Base-by-base conservation (phyloP, 768 basidiomycete genomes). In the Crucibulum laeve region DNA sequence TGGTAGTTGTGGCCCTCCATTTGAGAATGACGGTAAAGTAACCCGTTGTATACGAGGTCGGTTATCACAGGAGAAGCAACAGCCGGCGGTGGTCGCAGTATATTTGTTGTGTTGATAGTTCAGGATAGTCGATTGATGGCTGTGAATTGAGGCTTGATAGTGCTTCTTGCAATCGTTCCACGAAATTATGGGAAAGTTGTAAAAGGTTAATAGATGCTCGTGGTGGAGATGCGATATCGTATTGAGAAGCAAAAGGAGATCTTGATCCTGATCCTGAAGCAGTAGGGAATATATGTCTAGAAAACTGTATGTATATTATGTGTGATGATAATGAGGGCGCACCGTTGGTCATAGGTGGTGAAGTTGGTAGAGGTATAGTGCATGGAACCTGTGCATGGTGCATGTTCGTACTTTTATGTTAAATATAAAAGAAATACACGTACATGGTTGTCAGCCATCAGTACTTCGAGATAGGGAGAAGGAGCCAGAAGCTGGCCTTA, bases 161-260 rank as follows among this genome's bases (percentile, higher is more conserved):
- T 4, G 82, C 76, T 54, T 84, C 76, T 53, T 82, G 81, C 4
- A 81, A 77, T 55, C 87, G 90, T 58, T 92, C 89, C 36, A 90
- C 67, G 55, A 82, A 91, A 50, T 92, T 88, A 50, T 80, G 73
- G 4, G 91, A 69, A 4, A 86, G 73, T 14, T 61, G 58, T 7
- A 84, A 83, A 21, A 84, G 81, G 52, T 90, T 90, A 48, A 91
- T 82, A 22, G 91, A 90, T 7, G 89, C 90, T 60, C 81, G 84
- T 1, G 92, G 91, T 8, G 90, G 92, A 0, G 86, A 75, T 0
- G 87, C 69, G 23, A 79, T 74, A 44, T 64, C 66, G 50, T 74
- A 73, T 30, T 17, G 10, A 70, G 72, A 70, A 49, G 44, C 45
- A 46, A 38, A 49, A 14, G 51, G 32, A 25, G 58, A 49, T 13